Base-by-base conservation (phyloP, 768 basidiomycete genomes). In the Gyrodon lividus region DNA sequence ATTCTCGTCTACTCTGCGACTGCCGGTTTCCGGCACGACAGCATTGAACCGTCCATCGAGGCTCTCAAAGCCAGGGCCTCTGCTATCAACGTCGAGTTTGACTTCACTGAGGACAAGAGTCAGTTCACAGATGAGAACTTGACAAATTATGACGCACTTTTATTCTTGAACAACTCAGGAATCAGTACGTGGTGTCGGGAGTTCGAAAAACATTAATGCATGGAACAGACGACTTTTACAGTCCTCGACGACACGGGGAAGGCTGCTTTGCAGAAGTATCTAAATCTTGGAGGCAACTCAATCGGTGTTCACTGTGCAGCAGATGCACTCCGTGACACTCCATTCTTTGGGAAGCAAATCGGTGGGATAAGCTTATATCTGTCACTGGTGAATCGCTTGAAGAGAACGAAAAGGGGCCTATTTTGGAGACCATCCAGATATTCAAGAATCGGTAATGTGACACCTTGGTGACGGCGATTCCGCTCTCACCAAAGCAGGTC, bases 151-250 rank as follows among this genome's bases (percentile, higher is more conserved):
- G 87, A 90, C 58, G 83, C 78, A 0, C 55, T 92, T 23, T 57
- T 90, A 55, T 90, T 92, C 64, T 66, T 90, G 49, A 79, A 76
- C 42, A 89, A 79, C 23, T 84, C 84, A 1, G 84, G 85, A 28
- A 82, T 87, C 70, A 79, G 87, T 84, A 51, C 40, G 77, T 64
- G 6, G 20, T n/a, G n/a, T 12, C 26, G 19, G 30, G 37, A 37
- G 40, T 28, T 30, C 51, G 26, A 52, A 26, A 35, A 7, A 22
- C 17, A 48, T 26, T 23, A 9, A 28, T 28, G 16, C n/a, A 16
- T 43, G 30, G 24, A n/a, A 57, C 38, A 51, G 7, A 46, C 20
- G 5, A 42, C 14, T 6, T 45, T 17, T 6, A 52, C 39, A 55
- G 86, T 89, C 37, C 76, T 89, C 24, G 82, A 85, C 59, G 72